Percentiles rank a stretch among this genome's conserved stretches.
These are phyloP conservation scores for Globisporangium irregulare DNA, from an alignment of 352 stramenopile species.

Conservation along the genomic window DNA sequence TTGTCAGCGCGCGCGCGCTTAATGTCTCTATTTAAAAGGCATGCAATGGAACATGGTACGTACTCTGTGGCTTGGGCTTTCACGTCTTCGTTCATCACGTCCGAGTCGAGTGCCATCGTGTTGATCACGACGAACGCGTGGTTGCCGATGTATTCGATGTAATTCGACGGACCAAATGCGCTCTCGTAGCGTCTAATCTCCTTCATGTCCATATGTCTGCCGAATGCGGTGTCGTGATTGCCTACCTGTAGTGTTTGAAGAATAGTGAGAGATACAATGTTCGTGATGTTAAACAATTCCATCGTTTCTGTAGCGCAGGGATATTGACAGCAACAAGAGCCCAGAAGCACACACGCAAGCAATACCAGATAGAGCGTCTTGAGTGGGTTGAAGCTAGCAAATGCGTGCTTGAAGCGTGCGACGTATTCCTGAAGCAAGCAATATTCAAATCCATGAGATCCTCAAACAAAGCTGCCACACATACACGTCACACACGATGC, in stretches of 20 bases:
- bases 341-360: not conserved
- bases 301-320: not conserved
- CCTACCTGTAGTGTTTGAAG: conserved; percentile 33
- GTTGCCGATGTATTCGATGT: conserved; percentile 36
- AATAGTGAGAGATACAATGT: not conserved
- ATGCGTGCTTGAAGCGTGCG: conserved; percentile 40
- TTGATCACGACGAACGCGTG: conserved; percentile 71
- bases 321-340: not conserved
- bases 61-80: conserved; percentile 51
- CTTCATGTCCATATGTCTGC: conserved; percentile 34
- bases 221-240: conserved; percentile 79
- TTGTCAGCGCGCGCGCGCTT: not conserved
- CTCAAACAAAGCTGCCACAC: not conserved
- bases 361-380: conserved; percentile 58
- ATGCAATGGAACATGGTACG: not conserved
- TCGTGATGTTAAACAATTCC: not conserved
- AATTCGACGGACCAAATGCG: conserved; percentile 60
- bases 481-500: not conserved
- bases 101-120: conserved; percentile 73
- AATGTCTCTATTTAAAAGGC: not conserved
- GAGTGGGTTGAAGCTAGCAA: conserved; percentile 34
- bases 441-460: not conserved
- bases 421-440: conserved; percentile 39
- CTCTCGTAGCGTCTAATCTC: conserved; percentile 53
- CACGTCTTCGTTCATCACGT: conserved; percentile 48